Evolutionary conservation across 495 filamentous ascomycete species (phyloP).

Genomic region (Neurospora terricola): DNA sequence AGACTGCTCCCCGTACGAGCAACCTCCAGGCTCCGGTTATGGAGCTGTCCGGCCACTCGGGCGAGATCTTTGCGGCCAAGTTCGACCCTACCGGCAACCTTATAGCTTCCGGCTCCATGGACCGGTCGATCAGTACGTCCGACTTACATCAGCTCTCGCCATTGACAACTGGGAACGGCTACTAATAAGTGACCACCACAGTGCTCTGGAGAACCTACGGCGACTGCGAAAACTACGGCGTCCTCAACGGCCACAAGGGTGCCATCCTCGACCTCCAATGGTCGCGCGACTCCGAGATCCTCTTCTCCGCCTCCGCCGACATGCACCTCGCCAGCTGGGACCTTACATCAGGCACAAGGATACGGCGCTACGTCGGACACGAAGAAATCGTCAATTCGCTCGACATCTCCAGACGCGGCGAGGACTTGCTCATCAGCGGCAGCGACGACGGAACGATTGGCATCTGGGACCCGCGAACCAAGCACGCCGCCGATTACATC

Average conservation of each 20-base stretch:
- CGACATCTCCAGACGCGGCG: conserved; percentile 77
- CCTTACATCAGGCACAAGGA: conserved; percentile 71
- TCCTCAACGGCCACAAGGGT: conserved; percentile 77
- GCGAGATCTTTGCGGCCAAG: conserved; percentile 82
- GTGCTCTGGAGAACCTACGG: conserved; percentile 91
- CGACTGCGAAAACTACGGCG: conserved; percentile 86
- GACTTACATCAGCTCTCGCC: neutral
- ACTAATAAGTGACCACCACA: conserved; percentile 25
- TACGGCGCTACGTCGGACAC: conserved; percentile 85
- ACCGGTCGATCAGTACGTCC: conserved; percentile 71
- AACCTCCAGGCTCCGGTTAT: conserved; percentile 86
- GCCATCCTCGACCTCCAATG: conserved; percentile 89
- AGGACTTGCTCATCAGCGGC: conserved; percentile 78
- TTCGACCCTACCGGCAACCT: conserved; percentile 81
- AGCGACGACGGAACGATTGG: conserved; percentile 91
- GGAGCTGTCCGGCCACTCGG: conserved; percentile 73
- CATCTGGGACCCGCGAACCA: conserved; percentile 94
- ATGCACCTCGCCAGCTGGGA: conserved; percentile 93
- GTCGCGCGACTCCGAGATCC: conserved; percentile 82
- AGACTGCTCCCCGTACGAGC: conserved; percentile 72
- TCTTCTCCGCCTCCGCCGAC: conserved; percentile 93
- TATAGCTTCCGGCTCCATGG: conserved; percentile 93
- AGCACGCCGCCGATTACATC: conserved; percentile 76
- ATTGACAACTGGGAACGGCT: neutral
- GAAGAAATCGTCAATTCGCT: conserved; percentile 89